A percentile compares a stretch with the other conserved stretches of the same genome.
These are phyloP conservation scores for Trematosphaeria pertusa DNA, from an alignment of 2,329 filamentous ascomycete genomes.

Conservation along the genomic window DNA sequence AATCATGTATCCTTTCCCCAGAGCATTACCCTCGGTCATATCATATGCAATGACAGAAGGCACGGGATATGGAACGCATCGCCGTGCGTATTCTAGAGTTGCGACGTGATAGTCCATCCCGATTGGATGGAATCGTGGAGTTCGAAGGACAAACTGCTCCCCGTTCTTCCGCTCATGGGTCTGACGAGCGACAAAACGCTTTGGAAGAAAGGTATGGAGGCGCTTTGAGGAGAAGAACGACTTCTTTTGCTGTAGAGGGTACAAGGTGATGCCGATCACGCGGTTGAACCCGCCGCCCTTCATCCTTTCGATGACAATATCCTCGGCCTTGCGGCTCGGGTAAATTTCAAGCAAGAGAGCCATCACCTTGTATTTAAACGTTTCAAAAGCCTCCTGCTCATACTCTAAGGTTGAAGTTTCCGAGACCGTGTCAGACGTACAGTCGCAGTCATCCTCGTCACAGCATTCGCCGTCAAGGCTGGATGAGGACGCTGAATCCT, in stretches of 20 bases:
- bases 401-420: neutral
- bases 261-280: conserved; percentile 17
- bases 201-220: too few relatives aligned
- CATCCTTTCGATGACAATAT: conserved; percentile 8
- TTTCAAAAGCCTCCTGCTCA: neutral
- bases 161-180: neutral
- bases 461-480: too few relatives aligned
- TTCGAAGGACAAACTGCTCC: neutral
- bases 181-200: too few relatives aligned
- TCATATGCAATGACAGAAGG: neutral
- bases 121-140: neutral
- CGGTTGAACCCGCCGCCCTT: conserved; percentile 23
- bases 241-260: too few relatives aligned
- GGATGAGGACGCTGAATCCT: too few relatives aligned
- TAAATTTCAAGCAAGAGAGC: neutral
- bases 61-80: neutral
- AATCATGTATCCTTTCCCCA: neutral
- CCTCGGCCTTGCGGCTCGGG: neutral
- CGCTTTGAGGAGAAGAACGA: too few relatives aligned
- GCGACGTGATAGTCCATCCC: neutral
- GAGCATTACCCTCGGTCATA: neutral
- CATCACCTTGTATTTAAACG: conserved; percentile 1
- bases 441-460: neutral
- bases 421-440: neutral
- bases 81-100: neutral